Conservation (phyloP, 345 rosid species). For the Corchorus capsularis region DNA sequence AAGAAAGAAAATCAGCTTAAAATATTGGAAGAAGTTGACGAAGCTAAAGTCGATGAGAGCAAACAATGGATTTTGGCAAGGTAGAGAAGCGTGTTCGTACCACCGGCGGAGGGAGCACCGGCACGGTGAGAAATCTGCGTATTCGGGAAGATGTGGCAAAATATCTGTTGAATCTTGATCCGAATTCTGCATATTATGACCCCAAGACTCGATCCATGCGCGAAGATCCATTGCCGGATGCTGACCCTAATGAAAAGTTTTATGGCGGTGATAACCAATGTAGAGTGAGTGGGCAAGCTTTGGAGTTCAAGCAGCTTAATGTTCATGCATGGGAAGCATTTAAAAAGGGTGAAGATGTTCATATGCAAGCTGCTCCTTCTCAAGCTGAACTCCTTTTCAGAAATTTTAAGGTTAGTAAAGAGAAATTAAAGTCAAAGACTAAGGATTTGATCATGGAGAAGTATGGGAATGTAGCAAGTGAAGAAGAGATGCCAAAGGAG, state of each 20-base stretch:
- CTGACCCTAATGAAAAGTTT: constrained; percentile 74
- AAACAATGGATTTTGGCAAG: constrained; percentile 96
- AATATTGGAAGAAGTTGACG: constrained; percentile 87
- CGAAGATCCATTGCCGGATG: constrained; percentile 82
- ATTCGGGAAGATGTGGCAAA: constrained; percentile 80
- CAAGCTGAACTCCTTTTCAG: constrained; percentile 66
- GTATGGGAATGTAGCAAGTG: constrained; percentile 66
- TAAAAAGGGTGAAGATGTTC: constrained; percentile 69
- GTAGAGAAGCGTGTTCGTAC: constrained; percentile 98
- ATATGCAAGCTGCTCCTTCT: constrained; percentile 75
- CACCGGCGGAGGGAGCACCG: constrained; percentile 97
- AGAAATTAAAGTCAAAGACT: constrained; percentile 49
- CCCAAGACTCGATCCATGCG: constrained; percentile 81
- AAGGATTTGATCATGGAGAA: constrained; percentile 61
- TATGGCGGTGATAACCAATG: constrained; percentile 71
- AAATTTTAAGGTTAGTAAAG: constrained; percentile 50
- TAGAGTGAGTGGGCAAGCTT: constrained; percentile 71
- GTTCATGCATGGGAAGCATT: constrained; percentile 55
- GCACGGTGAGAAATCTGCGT: constrained; percentile 90
- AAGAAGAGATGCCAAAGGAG: constrained; percentile 59
- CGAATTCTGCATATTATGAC: constrained; percentile 74
- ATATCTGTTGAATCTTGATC: constrained; percentile 72
- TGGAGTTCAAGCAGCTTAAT: constrained; percentile 65
- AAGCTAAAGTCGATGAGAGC: constrained; percentile 89
- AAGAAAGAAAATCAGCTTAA: constrained; percentile 79